Base-by-base conservation (phyloP, 1,284 basidiomycete species). In the Cryptococcus sp. region DNA sequence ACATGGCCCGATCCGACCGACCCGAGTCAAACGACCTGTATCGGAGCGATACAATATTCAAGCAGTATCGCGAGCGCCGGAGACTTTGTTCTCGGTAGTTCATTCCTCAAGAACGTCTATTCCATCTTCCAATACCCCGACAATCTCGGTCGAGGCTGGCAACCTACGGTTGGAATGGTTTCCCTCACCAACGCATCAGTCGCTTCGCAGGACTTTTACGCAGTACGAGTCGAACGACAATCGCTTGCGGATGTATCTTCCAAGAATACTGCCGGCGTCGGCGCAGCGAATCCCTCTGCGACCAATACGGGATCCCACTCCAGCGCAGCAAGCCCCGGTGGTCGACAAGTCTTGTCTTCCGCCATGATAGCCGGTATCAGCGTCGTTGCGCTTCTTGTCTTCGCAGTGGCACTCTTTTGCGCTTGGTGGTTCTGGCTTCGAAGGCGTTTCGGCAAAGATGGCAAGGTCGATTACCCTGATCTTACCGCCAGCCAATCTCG, bases 21-120 rank as follows among this genome's bases (percentile, higher is more conserved):
- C 42, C 43, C 57, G 0, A 59, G 59, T 32, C 63, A 63, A 44
- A 47, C 51, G 18, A 64, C 57, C 10, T 74, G 72, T 35, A 59
- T 71, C 23, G 72, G 72, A 3, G 63, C 64, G 22, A 59, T 74
- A 9, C 72, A 74, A 48, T 70, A 68, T 39, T 56, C 61, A 5
- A 39, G 46, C 45, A 49, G 51, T 24, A 47, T 65, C 22, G 60
- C 59, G 40, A 48, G 59, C 18, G 38, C 56, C 16, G 70, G 69
- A 9, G 71, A 73, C 50, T 62, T 73, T 24, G 58, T 74, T n/a
- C 57, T 74, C 18, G 72, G 72, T 22, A 66, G 62, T 33, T 57
- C 65, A 2, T 74, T 72, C 47, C 45, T 74, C 37, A 72, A 71
- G 53, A 74, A 74, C 45, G 72, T 67, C 33, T 74, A 74, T 52